Evolutionary conservation across 345 rosid genomes (phyloP), one percentile per base, ranked within the genome.

Genomic region (Moricandia arvensis): DNA sequence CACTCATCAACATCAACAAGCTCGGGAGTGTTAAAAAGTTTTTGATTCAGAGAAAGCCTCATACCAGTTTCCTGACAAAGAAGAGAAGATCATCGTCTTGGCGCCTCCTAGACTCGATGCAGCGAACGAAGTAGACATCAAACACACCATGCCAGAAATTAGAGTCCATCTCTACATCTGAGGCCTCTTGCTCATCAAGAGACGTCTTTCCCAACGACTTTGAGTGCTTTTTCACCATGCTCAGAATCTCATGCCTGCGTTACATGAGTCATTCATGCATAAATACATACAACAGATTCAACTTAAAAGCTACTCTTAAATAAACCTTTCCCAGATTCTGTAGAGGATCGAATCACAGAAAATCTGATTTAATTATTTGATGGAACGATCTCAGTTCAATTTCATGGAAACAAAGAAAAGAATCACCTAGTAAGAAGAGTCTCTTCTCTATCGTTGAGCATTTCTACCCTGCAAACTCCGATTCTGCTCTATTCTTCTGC

Each of bases 81-180:
- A 93, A 95, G 8, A 93, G 54, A 55, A 92, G 90, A 84, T 95
- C 99, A 49, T 95, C 99, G 13, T 95, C 99, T 65, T 91, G 97
- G 4, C 90, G 75, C 63, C 89, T 87, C 68, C 86, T 84, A 0
- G 96, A 89, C 77, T 93, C 97, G 80, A 85, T 87, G 11, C 98
- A 82, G 0, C 90, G 83, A 66, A 95, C 66, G 66, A 93, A 95
- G 81, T 93, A 95, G 72, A 89, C 85, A 86, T 95, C 90, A 16
- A 95, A 87, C 63, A 93, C 82, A 67, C 94, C 96, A 47, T 81
- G 89, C 98, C 98, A 95, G 86, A 95, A 90, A 29, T 74, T 82
- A 1, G 86, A 74, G 75, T 93, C 99, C 97, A 90, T 87, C 79
- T 85, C 89, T 49, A 91, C 83, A 76, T 95, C 97, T 1, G 87